Evolutionary conservation across 1,139 yeast species (phyloP), one percentile per base, ranked within the genome.

Genomic region (Sugiyamaella paludigena): DNA sequence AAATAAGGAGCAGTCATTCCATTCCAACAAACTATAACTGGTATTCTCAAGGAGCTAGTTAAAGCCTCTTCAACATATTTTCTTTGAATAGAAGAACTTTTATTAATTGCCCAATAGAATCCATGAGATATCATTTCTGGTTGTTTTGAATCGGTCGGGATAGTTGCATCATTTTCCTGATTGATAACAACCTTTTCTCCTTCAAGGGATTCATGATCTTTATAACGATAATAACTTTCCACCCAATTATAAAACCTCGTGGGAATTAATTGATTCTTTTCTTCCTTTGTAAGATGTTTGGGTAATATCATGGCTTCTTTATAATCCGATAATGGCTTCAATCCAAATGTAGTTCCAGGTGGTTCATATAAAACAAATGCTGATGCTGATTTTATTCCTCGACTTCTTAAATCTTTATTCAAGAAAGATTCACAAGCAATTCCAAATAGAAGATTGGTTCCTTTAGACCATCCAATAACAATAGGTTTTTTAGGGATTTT

Each of bases 391-490:
- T 27, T 36, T 31, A 43, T 11, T 6, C 33, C 47, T 37, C 47
- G 8, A 2, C 32, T n/a, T 31, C 47, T 15, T 13, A 43, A 32
- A 10, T 43, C 41, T 3, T 15, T 5, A 10, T 32, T 31, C n/a
- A 43, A 29, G n/a, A 43, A 43, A 34, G 45, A 35, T 2, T 31
- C 26, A 27, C 42, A 43, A 8, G 47, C 47, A 43, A 43, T 37
- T 4, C 33, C 47, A 36, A 43, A 31, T 4, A 37, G 15, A 6
- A 43, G 37, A 31, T 43, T 43, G 6, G 47, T 43, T 16, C 47
- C 47, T 32, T 43, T 43, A 9, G 47, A 43, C 47, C 47, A 43
- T 6, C 47, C 47, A 19, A 43, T 32, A 13, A 43, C 47, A 19
- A 43, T 31, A 12, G 47, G 47, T 7, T 30, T 36, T 13, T 36